Conservation (phyloP, 2,329 filamentous ascomycete species). For the Nemania serpens region DNA sequence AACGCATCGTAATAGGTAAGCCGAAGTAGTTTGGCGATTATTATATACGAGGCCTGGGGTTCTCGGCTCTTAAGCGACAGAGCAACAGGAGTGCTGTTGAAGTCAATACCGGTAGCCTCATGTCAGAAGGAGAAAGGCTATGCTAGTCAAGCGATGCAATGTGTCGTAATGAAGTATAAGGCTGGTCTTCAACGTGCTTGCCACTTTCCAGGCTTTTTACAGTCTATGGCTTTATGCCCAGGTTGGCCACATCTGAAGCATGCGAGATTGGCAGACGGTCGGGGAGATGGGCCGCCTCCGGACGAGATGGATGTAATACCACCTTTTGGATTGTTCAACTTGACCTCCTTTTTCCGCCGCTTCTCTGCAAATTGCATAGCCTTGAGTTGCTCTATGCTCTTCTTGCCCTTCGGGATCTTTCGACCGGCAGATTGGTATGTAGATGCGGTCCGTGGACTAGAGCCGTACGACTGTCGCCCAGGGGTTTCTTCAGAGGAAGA, state of each 20-base stretch:
- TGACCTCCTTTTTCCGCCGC: conserved; percentile 68
- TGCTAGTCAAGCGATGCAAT: conserved; percentile 10
- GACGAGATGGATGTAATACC: conserved; percentile 63
- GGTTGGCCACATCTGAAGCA: conserved; percentile 66
- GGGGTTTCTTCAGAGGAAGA: conserved; percentile 31
- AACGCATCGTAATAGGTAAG: conserved; percentile 5
- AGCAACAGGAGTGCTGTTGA: conserved; percentile 1
- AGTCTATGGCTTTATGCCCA: conserved; percentile 57
- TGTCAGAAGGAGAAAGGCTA: conserved; percentile 2
- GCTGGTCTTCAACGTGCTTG: conserved; percentile 24
- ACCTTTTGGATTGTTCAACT: conserved; percentile 58
- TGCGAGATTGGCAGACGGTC: conserved; percentile 42
- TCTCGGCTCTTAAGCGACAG: background rate
- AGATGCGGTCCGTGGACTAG: conserved; percentile 47
- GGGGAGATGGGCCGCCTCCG: conserved; percentile 44
- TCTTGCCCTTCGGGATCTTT: conserved; percentile 49
- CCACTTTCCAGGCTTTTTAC: conserved; percentile 32
- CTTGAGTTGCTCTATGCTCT: conserved; percentile 53
- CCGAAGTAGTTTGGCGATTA: conserved; percentile 1
- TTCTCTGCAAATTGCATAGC: conserved; percentile 59
- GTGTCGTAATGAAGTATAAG: conserved; percentile 4
- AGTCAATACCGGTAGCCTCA: background rate
- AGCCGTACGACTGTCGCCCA: conserved; percentile 44
- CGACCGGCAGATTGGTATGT: conserved; percentile 43
- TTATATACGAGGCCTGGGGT: background rate